phyloP scores from a whole-genome alignment of 345 rosid species.

The Psidium friedrichsthalianum region DNA sequence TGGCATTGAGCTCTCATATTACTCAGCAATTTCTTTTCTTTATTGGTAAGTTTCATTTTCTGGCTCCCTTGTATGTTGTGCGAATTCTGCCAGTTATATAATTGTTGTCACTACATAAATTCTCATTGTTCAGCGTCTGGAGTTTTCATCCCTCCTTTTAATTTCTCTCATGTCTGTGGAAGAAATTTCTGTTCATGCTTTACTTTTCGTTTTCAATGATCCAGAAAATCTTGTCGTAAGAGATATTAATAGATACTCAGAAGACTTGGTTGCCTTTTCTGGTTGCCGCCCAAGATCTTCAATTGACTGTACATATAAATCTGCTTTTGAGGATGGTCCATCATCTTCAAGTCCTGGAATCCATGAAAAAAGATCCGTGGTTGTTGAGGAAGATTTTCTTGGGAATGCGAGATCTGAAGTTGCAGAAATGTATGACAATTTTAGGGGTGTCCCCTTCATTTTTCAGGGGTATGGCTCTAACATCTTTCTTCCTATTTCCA shows the following conservation, averaged over 20 bases:
- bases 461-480: conserved; percentile 37
- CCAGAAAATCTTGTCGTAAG: conserved; percentile 42
- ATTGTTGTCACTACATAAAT: neutral
- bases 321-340: conserved; percentile 16
- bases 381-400: conserved; percentile 4
- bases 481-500: neutral
- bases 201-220: neutral
- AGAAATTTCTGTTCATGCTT: neutral
- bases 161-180: neutral
- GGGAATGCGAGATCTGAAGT: conserved; percentile 24
- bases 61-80: neutral
- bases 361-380: conserved; percentile 11
- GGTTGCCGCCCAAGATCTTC: conserved; percentile 19
- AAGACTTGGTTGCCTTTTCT: conserved; percentile 9
- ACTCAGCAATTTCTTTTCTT: conserved; percentile 22
- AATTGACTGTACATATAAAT: conserved; percentile 5
- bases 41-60: conserved; percentile 30
- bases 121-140: neutral
- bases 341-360: conserved; percentile 12
- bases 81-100: neutral
- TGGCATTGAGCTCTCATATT: conserved; percentile 24
- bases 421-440: conserved; percentile 6
- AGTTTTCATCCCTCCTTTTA: neutral
- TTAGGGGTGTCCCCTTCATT: conserved; percentile 19
- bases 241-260: conserved; percentile 23